A percentile compares a stretch with the other conserved stretches of the same genome.
These are phyloP conservation scores for Candida chauliodis DNA, from an alignment of 805 yeast species.

Conservation along the genomic window DNA sequence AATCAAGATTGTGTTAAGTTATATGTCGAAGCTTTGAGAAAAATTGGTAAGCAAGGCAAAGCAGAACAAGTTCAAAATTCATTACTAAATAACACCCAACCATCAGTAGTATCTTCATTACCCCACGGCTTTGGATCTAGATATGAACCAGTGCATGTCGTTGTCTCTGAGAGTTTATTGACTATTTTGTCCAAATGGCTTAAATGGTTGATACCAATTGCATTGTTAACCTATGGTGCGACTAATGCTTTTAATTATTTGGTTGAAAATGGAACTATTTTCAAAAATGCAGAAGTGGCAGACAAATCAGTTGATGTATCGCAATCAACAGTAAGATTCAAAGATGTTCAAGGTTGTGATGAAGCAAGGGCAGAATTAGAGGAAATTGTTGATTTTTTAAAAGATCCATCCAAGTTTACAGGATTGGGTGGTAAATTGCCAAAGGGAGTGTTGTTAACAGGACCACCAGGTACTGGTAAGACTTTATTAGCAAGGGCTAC, in stretches of 20 bases:
- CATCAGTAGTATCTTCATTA: conserved; percentile 11
- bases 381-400: conserved; percentile 95
- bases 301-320: conserved; percentile 82
- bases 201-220: conserved; percentile 82
- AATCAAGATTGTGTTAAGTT: conserved; percentile 74
- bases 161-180: conserved; percentile 80
- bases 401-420: conserved; percentile 94
- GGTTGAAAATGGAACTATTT: conserved; percentile 77
- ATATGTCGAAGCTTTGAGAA: conserved; percentile 77
- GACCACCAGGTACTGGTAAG: conserved; percentile 99
- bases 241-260: conserved; percentile 73
- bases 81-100: conserved; percentile 14
- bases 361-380: conserved; percentile 97
- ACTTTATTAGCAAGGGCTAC: conserved; percentile 95
- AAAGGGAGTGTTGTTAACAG: conserved; percentile 93
- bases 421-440: conserved; percentile 97
- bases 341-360: conserved; percentile 96
- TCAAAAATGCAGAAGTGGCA: conserved; percentile 67
- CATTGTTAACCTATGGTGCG: conserved; percentile 76
- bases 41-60: conserved; percentile 72
- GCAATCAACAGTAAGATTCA: conserved; percentile 80
- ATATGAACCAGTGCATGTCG: conserved; percentile 88
- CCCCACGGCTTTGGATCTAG: conserved; percentile 55
- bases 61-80: conserved; percentile 64
- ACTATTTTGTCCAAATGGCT: conserved; percentile 81